Conservation (phyloP, 129 eudicot species). For the Escallonia herrerae region DNA sequence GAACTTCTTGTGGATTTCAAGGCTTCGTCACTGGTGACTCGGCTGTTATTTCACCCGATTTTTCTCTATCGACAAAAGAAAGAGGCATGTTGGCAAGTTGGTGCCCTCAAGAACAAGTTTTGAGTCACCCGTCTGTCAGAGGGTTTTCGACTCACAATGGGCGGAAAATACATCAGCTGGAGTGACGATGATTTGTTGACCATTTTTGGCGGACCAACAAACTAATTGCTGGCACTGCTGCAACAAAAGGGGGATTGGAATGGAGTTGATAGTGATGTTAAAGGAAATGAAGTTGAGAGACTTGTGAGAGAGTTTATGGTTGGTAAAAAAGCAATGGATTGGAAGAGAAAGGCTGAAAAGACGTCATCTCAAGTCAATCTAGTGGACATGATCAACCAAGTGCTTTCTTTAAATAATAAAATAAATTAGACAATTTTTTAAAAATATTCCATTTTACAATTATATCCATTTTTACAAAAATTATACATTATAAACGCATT, state of each 20-base stretch:
- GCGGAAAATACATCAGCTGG: neutral
- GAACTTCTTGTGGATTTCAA: neutral
- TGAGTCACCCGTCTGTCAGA: neutral
- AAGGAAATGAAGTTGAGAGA: neutral
- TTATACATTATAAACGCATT: too few species aligned
- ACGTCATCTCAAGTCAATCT: too few species aligned
- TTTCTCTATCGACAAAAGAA: neutral
- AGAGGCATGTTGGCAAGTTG: neutral
- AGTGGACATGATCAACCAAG: too few species aligned
- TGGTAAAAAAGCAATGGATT: neutral
- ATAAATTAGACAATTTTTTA: too few species aligned
- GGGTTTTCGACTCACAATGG: neutral
- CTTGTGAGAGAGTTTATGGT: neutral
- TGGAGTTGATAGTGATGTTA: neutral
- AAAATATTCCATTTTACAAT: too few species aligned
- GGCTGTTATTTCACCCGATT: neutral
- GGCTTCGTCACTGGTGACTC: neutral
- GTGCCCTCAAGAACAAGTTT: neutral
- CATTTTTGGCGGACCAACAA: neutral
- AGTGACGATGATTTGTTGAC: neutral
- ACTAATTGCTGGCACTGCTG: neutral
- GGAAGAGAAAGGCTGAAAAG: neutral
- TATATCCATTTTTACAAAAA: too few species aligned
- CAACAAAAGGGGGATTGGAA: neutral
- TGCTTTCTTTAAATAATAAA: too few species aligned